Conservation (phyloP, 768 basidiomycete species). For the Tricholoma matsutake region DNA sequence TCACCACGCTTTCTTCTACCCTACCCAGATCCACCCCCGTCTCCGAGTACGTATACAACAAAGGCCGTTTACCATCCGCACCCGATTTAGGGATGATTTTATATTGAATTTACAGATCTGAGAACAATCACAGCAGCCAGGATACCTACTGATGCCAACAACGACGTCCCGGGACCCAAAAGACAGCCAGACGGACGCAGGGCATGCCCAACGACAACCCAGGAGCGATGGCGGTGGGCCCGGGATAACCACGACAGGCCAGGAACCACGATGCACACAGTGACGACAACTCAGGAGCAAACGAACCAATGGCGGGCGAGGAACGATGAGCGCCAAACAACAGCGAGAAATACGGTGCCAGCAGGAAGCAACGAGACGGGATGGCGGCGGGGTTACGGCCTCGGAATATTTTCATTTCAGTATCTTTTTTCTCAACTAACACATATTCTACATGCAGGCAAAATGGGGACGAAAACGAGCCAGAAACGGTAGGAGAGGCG, state of each 20-base stretch:
- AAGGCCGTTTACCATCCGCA: constrained; percentile 13
- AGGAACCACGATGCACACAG: background rate
- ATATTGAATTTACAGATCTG: background rate
- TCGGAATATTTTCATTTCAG: background rate
- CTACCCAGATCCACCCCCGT: constrained; percentile 24
- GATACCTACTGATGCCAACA: background rate
- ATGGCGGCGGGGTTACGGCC: background rate
- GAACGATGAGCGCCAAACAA: background rate
- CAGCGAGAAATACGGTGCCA: background rate
- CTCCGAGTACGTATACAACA: constrained; percentile 27
- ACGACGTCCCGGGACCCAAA: background rate
- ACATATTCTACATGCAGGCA: background rate
- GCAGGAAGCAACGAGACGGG: background rate
- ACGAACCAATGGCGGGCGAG: background rate
- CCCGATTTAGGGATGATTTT: constrained; percentile 16
- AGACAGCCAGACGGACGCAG: background rate
- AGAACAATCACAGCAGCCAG: background rate
- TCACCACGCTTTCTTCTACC: constrained; percentile 20
- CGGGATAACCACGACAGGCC: background rate
- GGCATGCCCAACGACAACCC: background rate
- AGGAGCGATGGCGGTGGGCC: background rate
- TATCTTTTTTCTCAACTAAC: background rate
- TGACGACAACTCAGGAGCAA: background rate
- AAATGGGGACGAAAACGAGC: background rate
- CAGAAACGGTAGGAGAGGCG: background rate